Base-by-base conservation (phyloP, 345 rosid species). In the Eucalyptus curtisii region DNA sequence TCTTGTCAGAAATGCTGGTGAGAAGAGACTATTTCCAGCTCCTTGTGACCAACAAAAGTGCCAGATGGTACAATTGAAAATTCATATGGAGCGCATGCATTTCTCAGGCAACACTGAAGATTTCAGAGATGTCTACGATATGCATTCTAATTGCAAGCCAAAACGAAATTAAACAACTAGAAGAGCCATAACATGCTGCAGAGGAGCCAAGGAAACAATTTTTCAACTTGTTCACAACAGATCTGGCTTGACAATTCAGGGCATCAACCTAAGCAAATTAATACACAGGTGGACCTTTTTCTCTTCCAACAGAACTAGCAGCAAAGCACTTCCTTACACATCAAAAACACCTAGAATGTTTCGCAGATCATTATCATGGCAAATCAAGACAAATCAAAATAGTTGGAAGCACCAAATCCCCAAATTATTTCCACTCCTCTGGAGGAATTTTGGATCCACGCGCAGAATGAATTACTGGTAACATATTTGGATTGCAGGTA, bases 361-460 rank as follows among this genome's bases (percentile, higher is more conserved):
- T 55, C 27, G 22, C 27, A 55, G 61, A 55, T 22, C 61, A 55
- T 55, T 55, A 20, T 55, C 11, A 0, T 22, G 61, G 61, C 30
- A 55, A 9, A 55, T 55, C 61, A 55, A 55, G 61, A 55, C 30
- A 55, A 8, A 8, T 55, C 30, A 24, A 55, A 55, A 22, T 55
- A 55, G 61, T 55, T 55, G 61, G 61, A 24, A 55, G 61, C 61
- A 55, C 61, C 61, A 0, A 55, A 53, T 20, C 30, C 61, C 13
- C 30, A 0, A 24, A 30, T 55, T 10, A 22, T 55, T 55, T 55
- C 30, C 27, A 0, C 0, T 55, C 61, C 61, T 55, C 3, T 55
- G 61, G 61, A 55, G 61, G 27, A 55, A 55, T 55, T 55, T 55
- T 22, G 0, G 27, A 55, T 24, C 61, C 61, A 24, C 13, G 5